phyloP scores from a whole-genome alignment of 2,329 filamentous ascomycete species.

The Talaromyces amestolkiae region DNA sequence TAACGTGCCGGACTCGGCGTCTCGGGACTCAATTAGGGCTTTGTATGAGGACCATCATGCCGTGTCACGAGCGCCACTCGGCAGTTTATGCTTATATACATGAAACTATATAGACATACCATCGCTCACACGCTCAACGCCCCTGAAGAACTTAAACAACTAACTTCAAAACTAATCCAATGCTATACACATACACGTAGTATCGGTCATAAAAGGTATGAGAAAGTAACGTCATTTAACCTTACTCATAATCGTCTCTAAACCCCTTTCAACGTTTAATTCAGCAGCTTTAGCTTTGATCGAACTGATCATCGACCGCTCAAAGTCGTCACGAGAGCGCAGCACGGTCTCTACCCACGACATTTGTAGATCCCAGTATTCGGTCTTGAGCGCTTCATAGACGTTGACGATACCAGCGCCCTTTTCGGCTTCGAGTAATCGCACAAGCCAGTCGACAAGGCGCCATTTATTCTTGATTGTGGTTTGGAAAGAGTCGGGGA shows the following conservation, averaged over 20 bases:
- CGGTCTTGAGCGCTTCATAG: conserved; percentile 77
- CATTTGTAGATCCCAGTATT: conserved; percentile 92
- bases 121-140: conserved; percentile 3
- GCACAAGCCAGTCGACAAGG: conserved; percentile 79
- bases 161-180: neutral
- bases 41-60: neutral
- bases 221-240: conserved; percentile 64
- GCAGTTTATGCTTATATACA: conserved; percentile 13
- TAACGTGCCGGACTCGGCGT: neutral
- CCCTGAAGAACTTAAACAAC: neutral
- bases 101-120: conserved; percentile 2
- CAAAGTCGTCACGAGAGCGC: conserved; percentile 85
- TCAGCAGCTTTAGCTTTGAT: conserved; percentile 88
- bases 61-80: conserved; percentile 7
- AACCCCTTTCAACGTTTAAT: conserved; percentile 73
- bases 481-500: conserved; percentile 66
- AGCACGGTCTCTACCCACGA: conserved; percentile 94
- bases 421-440: conserved; percentile 72
- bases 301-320: conserved; percentile 79
- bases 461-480: conserved; percentile 90
- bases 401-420: conserved; percentile 69
- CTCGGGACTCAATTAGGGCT: conserved; percentile 12
- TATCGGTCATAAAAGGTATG: neutral
- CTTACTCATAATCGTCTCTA: conserved; percentile 93
- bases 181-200: neutral